A percentile compares a stretch with the other conserved stretches of the same genome.
Evolutionary conservation across 2,329 filamentous ascomycete genomes (phyloP).

Genomic region (Penicillium sclerotiorum): DNA sequence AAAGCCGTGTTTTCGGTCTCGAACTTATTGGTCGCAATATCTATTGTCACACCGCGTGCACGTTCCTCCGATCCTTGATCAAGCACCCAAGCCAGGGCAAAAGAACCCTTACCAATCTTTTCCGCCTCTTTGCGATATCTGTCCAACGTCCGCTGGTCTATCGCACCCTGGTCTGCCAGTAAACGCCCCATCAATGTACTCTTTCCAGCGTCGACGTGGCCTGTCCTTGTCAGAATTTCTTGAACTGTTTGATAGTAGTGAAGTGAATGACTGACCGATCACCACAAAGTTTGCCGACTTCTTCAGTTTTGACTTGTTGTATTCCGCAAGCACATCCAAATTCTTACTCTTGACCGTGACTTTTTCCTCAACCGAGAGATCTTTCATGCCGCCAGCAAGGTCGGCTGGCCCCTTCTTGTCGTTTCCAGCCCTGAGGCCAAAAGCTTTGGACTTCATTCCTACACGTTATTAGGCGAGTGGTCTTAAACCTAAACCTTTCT

Average conservation of each 20-base stretch:
- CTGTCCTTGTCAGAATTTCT: slow-evolving; percentile 49
- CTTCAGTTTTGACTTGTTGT: slow-evolving; percentile 73
- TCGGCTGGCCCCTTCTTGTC: slow-evolving; percentile 47
- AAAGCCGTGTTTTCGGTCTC: slow-evolving; percentile 85
- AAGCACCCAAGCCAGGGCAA: slow-evolving; percentile 95
- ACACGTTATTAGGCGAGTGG: slow-evolving; percentile 42
- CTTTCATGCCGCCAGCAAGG: slow-evolving; percentile 52
- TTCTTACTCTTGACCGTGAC: slow-evolving; percentile 70
- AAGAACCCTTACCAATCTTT: slow-evolving; percentile 89
- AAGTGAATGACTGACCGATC: slow-evolving; percentile 64
- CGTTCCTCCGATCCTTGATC: slow-evolving; percentile 91
- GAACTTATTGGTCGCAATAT: slow-evolving; percentile 93
- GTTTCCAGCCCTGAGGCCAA: slow-evolving; percentile 41
- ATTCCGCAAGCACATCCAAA: slow-evolving; percentile 80
- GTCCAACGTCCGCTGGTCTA: slow-evolving; percentile 85
- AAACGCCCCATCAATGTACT: slow-evolving; percentile 97
- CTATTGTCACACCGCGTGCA: slow-evolving; percentile 88
- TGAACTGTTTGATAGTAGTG: not conserved
- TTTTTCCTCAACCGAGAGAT: slow-evolving; percentile 53
- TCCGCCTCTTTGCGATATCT: slow-evolving; percentile 87
- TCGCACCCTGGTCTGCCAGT: slow-evolving; percentile 81
- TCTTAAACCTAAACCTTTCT: slow-evolving; percentile 33
- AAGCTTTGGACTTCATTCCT: slow-evolving; percentile 50
- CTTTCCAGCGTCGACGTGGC: slow-evolving; percentile 96
- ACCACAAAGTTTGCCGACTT: slow-evolving; percentile 88